A percentile compares a stretch with the other conserved stretches of the same genome.
Evolutionary conservation across 352 stramenopile species (phyloP).

Genomic region (Globisporangium middletonii): DNA sequence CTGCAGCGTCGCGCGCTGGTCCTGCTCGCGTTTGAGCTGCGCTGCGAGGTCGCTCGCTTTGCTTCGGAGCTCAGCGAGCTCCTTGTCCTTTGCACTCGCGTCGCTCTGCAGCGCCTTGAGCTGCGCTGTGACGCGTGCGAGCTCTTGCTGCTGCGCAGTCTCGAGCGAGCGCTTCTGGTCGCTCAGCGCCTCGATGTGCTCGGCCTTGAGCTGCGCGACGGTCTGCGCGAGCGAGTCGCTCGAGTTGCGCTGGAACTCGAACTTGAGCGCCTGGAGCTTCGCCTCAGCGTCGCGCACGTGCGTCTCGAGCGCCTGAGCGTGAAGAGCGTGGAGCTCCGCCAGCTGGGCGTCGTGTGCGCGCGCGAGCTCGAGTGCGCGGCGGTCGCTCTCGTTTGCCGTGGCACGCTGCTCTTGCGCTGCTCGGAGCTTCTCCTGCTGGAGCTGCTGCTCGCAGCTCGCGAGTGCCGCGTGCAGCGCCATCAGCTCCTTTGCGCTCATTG

Average conservation of each 20-base stretch:
- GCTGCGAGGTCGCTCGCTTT: slow-evolving; percentile 15
- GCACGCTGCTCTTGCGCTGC: slow-evolving; percentile 4
- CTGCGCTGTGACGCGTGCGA: slow-evolving; percentile 11
- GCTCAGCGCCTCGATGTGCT: slow-evolving; percentile 2
- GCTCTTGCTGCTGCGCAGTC: slow-evolving; percentile 3
- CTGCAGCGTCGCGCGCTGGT: slow-evolving; percentile 22
- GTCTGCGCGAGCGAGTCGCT: slow-evolving; percentile 12
- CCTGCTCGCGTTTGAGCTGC: slow-evolving; percentile 20
- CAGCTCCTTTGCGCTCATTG: slow-evolving; percentile 13
- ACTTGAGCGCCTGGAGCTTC: slow-evolving; percentile 19
- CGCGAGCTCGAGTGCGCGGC: slow-evolving; percentile 9
- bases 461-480: slow-evolving; percentile 13
- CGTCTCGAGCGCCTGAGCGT: slow-evolving; percentile 15
- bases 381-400: slow-evolving; percentile 6
- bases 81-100: slow-evolving; percentile 1
- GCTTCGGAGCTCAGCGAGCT: slow-evolving; percentile 12
- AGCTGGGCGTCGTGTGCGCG: slow-evolving; percentile 21
- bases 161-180: slow-evolving; percentile 3
- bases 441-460: slow-evolving; percentile 11
- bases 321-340: slow-evolving; percentile 10
- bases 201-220: slow-evolving; percentile 4
- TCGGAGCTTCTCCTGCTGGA: slow-evolving; percentile 18
- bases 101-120: slow-evolving; percentile 7
- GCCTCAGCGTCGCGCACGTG: slow-evolving; percentile 13
- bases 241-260: slow-evolving; percentile 10